Conservation (phyloP, 176 grass and related monocot species). For the Poa annua region DNA sequence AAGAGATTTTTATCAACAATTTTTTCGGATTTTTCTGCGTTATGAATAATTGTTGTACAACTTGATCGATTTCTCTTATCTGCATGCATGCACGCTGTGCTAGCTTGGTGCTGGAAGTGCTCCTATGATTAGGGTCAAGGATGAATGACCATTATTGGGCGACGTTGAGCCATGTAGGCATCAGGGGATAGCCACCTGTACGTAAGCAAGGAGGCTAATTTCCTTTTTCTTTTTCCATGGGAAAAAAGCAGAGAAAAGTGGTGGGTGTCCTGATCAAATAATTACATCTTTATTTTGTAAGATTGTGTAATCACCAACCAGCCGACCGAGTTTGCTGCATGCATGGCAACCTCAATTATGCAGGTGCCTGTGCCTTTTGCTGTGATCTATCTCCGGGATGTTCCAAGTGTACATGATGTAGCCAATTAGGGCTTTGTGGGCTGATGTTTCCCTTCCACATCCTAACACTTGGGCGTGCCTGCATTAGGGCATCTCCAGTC, state of each 20-base stretch:
- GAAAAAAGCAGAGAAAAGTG: constrained; percentile 9
- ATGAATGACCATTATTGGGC: constrained; percentile 25
- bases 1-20: background rate
- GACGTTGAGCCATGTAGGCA: background rate
- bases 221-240: background rate
- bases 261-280: constrained; percentile 43
- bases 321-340: constrained; percentile 15
- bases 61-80: background rate
- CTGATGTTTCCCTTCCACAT: background rate
- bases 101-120: background rate
- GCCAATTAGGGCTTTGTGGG: constrained; percentile 13
- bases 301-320: constrained; percentile 27
- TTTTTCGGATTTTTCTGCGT: background rate
- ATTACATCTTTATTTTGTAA: constrained; percentile 28
- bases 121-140: constrained; percentile 32
- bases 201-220: background rate
- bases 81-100: background rate
- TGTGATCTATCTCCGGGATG: background rate
- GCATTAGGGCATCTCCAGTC: no score
- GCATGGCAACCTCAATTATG: constrained; percentile 32
- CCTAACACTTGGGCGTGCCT: background rate
- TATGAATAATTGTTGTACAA: background rate
- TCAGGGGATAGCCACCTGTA: constrained; percentile 15
- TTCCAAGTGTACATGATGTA: constrained; percentile 10
- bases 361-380: background rate